Percentiles rank a stretch among this genome's conserved stretches.
phyloP scores from a whole-genome alignment of 2,329 filamentous ascomycete genomes.

The Lecanicillium sp. region DNA sequence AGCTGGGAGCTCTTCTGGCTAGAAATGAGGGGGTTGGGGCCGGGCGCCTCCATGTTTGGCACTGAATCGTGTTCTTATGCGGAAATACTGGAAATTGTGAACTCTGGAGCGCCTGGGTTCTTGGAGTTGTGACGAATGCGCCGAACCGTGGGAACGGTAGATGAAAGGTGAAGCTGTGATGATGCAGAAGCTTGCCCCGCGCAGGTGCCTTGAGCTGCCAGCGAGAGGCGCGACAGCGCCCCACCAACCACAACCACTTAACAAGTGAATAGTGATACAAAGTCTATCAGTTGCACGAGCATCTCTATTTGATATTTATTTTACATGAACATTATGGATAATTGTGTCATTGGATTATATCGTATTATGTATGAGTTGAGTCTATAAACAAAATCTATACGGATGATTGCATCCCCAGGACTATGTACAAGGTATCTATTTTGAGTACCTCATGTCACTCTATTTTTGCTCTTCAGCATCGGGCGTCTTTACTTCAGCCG shows the following conservation, averaged over 20 bases:
- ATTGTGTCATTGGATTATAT: background rate
- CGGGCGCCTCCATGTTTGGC: conserved; percentile 46
- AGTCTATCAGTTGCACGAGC: too few species aligned
- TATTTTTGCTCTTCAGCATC: conserved; percentile 8
- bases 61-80: too few species aligned
- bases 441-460: too few species aligned
- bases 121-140: too few species aligned
- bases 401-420: too few species aligned
- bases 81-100: too few species aligned
- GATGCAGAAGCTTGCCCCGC: conserved; percentile 4
- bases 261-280: background rate
- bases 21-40: conserved; percentile 55
- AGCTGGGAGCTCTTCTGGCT: conserved; percentile 65
- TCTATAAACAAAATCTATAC: background rate
- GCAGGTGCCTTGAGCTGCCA: background rate
- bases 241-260: background rate
- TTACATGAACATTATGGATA: too few species aligned
- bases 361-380: conserved; percentile 1
- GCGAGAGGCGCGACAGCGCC: too few species aligned
- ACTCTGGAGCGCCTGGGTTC: background rate
- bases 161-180: conserved; percentile 4
- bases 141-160: too few species aligned
- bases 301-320: too few species aligned
- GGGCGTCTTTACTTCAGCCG: conserved; percentile 13
- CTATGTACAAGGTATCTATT: too few species aligned